Percentiles rank a stretch among this genome's conserved stretches.
Conservation (phyloP, 2,329 filamentous ascomycete species). For the Claviceps pazoutovae region DNA sequence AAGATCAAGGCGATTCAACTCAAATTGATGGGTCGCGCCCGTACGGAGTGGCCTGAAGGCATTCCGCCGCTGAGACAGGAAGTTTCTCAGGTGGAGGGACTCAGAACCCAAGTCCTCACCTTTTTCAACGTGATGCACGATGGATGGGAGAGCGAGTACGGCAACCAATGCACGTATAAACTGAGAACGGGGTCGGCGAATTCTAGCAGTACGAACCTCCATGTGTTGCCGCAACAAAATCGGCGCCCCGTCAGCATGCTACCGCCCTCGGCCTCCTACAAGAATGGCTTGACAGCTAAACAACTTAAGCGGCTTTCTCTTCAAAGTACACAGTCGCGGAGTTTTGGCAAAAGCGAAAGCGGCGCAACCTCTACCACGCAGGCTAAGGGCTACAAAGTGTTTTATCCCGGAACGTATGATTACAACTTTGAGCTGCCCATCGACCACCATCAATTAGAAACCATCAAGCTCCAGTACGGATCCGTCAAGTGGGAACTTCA, state of each 20-base stretch:
- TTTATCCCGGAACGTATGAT: constrained; percentile 56
- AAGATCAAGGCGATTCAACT: constrained; percentile 88
- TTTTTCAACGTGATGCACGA: constrained; percentile 75
- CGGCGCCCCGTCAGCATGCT: constrained; percentile 9
- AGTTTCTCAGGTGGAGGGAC: constrained; percentile 67
- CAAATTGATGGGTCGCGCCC: constrained; percentile 70
- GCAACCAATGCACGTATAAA: constrained; percentile 46
- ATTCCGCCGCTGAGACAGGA: constrained; percentile 80
- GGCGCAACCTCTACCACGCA: constrained; percentile 45
- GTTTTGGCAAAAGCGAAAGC: constrained; percentile 68
- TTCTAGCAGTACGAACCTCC: constrained; percentile 20
- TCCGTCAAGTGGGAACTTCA: constrained; percentile 82
- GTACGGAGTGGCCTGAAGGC: constrained; percentile 93
- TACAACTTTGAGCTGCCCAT: constrained; percentile 76
- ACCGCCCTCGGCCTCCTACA: constrained; percentile 4
- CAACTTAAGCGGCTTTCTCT: constrained; percentile 58
- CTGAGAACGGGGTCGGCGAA: constrained; percentile 27
- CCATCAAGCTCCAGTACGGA: constrained; percentile 74
- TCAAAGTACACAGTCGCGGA: constrained; percentile 68
- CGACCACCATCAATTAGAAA: constrained; percentile 79
- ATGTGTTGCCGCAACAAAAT: constrained; percentile 7
- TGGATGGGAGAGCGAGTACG: constrained; percentile 45
- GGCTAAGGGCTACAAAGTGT: constrained; percentile 70
- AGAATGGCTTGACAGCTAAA: constrained; percentile 23
- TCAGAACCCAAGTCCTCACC: constrained; percentile 77